Evolutionary conservation across 2,329 filamentous ascomycete genomes (phyloP).

Genomic region (Phialophora chinensis): DNA sequence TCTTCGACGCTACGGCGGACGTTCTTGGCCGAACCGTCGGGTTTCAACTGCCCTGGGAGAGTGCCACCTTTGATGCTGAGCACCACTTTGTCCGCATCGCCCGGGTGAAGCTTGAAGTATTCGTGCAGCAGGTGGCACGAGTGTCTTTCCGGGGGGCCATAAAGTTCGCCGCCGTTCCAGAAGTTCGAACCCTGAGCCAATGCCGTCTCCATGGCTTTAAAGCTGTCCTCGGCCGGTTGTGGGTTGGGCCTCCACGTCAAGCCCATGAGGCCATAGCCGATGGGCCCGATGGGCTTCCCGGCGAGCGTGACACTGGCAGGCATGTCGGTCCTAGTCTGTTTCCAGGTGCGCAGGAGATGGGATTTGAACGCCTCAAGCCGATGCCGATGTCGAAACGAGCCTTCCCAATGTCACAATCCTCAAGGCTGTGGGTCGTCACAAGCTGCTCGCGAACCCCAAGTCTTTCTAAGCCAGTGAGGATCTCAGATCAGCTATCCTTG

Average conservation of each 20-base stretch:
- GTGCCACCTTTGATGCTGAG: conserved; percentile 67
- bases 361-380: background rate
- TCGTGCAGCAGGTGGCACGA: conserved; percentile 64
- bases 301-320: conserved; percentile 41
- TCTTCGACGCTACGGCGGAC: conserved; percentile 66
- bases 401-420: background rate
- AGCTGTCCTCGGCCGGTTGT: conserved; percentile 44
- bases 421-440: background rate
- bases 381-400: background rate
- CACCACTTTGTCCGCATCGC: conserved; percentile 67
- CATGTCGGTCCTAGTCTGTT: conserved; percentile 4
- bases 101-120: conserved; percentile 69
- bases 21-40: conserved; percentile 61
- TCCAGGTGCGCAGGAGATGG: background rate
- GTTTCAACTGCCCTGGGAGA: conserved; percentile 45
- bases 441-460: background rate
- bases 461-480: background rate
- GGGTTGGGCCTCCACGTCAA: conserved; percentile 45
- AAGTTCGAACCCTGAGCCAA: conserved; percentile 55
- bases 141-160: conserved; percentile 65
- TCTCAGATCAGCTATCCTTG: background rate
- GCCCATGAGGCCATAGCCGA: conserved; percentile 57
- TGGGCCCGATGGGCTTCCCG: conserved; percentile 55
- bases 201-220: conserved; percentile 63
- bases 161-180: conserved; percentile 71